Evolutionary conservation across 805 yeast genomes (phyloP).

Genomic region (Groenewaldozyma salmanticensis): DNA sequence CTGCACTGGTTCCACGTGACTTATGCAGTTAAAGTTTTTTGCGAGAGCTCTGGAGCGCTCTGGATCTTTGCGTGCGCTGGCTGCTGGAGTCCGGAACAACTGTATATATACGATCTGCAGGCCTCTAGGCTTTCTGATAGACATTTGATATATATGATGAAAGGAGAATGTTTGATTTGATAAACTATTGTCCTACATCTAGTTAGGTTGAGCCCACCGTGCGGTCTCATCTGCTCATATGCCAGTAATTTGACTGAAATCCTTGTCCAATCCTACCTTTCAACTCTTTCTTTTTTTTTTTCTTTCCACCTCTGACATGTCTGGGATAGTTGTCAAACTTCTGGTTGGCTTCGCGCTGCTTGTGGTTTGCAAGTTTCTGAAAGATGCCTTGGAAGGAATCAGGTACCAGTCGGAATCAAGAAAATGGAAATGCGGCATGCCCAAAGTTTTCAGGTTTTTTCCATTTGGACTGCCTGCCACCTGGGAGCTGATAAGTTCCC

Average conservation of each 20-base stretch:
- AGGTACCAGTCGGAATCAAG: conserved; percentile 2
- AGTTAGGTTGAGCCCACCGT: neutral
- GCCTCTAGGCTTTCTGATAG: too few relatives aligned
- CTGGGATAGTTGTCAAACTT: neutral
- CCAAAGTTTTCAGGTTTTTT: too few relatives aligned
- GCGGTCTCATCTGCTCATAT: neutral
- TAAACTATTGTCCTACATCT: neutral
- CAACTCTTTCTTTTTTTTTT: neutral
- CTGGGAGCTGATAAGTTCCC: too few relatives aligned
- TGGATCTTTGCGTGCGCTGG: too few relatives aligned
- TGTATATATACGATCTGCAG: too few relatives aligned
- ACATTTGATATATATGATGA: too few relatives aligned
- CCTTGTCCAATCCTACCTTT: neutral
- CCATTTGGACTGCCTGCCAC: too few relatives aligned
- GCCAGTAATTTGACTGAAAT: neutral
- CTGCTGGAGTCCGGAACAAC: too few relatives aligned
- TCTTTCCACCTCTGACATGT: neutral
- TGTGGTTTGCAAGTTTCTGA: conserved; percentile 2
- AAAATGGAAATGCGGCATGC: conserved; percentile 8
- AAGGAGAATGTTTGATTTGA: too few relatives aligned
- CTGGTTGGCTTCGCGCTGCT: conserved; percentile 5
- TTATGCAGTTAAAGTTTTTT: too few relatives aligned
- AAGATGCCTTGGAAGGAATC: conserved; percentile 3
- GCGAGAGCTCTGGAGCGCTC: too few relatives aligned
- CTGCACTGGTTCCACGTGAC: too few relatives aligned